Percentiles rank a stretch among this genome's conserved stretches.
Evolutionary conservation across 306 rosid genomes (phyloP).

Genomic region (Rosa multiflora): DNA sequence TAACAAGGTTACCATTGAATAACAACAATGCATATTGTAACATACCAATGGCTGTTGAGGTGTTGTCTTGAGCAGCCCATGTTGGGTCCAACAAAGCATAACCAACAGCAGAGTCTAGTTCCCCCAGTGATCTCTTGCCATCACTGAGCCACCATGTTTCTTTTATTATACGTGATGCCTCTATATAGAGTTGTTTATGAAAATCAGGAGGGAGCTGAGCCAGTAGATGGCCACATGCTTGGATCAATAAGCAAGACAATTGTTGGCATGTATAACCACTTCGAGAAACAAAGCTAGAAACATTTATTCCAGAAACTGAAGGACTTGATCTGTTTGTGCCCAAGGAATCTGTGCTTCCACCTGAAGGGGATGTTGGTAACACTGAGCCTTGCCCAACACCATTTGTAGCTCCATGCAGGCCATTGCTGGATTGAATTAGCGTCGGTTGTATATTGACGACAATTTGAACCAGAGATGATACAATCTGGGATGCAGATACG

Average conservation of each 20-base stretch:
- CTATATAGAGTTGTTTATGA: conserved; percentile 81
- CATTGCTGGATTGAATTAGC: conserved; percentile 78
- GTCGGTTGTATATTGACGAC: conserved; percentile 92
- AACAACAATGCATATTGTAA: conserved; percentile 5
- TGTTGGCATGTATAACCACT: conserved; percentile 98
- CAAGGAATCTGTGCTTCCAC: conserved; percentile 96
- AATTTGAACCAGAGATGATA: conserved; percentile 87
- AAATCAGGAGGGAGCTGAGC: conserved; percentile 97
- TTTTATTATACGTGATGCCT: conserved; percentile 85
- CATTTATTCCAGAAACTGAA: conserved; percentile 77
- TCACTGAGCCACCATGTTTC: conserved; percentile 99
- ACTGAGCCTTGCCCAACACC: conserved; percentile 82
- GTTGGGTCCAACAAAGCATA: conserved; percentile 98
- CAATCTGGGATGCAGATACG: conserved; percentile 78
- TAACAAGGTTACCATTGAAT: conserved; percentile 8
- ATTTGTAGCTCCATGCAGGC: conserved; percentile 72
- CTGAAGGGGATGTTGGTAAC: conserved; percentile 96
- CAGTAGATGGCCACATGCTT: conserved; percentile 95
- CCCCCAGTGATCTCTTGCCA: conserved; percentile 66
- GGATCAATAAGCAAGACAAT: conserved; percentile 88
- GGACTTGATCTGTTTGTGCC: conserved; percentile 87
- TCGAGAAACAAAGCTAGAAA: conserved; percentile 83
- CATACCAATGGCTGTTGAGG: conserved; percentile 95
- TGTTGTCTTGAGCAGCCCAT: conserved; percentile 99
- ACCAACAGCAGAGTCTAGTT: conserved; percentile 94